phyloP scores from a whole-genome alignment of 352 stramenopile genomes.

The Phytopythium sindhum region DNA sequence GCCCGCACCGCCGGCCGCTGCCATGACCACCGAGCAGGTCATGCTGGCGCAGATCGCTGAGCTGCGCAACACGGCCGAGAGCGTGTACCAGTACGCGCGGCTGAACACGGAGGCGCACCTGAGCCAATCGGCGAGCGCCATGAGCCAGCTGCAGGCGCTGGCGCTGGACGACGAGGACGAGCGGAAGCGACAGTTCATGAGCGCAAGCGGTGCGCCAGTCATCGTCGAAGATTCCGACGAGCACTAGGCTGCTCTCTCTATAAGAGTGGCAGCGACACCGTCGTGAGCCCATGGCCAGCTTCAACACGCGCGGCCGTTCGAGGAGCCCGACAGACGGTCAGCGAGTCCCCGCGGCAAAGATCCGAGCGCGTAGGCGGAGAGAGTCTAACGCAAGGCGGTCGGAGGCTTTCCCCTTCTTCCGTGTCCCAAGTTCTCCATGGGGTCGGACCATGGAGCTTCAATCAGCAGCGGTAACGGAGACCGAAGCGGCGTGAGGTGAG shows the following conservation, averaged over 20 bases:
- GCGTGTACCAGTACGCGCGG: constrained; percentile 41
- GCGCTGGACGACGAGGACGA: constrained; percentile 12
- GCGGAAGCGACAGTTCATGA: constrained; percentile 15
- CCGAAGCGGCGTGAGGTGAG: background rate
- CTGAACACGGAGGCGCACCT: constrained; percentile 31
- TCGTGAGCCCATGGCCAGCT: background rate
- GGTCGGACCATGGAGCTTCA: background rate
- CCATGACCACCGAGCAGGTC: constrained; percentile 9
- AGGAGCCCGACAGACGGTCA: background rate
- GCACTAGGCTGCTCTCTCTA: background rate
- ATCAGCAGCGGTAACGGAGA: background rate
- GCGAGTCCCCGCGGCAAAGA: background rate
- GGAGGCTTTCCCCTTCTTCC: background rate
- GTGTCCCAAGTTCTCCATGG: background rate
- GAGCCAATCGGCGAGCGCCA: constrained; percentile 10
- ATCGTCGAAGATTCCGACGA: constrained; percentile 8
- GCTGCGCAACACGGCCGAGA: constrained; percentile 50
- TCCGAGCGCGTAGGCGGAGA: background rate
- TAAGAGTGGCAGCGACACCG: background rate
- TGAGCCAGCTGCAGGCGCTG: constrained; percentile 13
- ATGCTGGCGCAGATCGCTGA: constrained; percentile 51
- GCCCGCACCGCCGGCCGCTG: background rate
- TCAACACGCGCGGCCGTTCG: background rate
- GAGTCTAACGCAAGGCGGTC: background rate
- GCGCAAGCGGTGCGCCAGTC: constrained; percentile 7